Base-by-base conservation (phyloP, 805 yeast genomes). In the Ogataea degrootiae region DNA sequence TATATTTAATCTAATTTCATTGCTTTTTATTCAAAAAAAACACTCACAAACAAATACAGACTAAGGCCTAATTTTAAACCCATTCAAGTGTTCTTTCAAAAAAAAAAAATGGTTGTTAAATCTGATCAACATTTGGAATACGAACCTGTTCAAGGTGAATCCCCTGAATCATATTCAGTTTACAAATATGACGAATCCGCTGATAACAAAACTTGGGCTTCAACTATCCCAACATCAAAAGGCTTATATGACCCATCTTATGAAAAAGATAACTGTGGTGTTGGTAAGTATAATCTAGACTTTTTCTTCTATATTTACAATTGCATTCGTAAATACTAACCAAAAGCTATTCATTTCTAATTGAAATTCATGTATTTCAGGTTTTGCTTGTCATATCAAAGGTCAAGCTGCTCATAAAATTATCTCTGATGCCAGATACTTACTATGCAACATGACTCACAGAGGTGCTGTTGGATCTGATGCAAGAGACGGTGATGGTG, bases 201-300 rank as follows among this genome's bases (percentile, higher is more conserved):
- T 33, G 83, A 78, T 56, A 88, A 90, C 75, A 80, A 73, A 57
- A 85, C 96, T 4, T 92, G 98, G 98, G 97, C 97, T 22, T 80
- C 85, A 42, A 77, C 94, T 9, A 75, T 92, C 54, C 98, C 98
- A 42, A 77, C 79, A 40, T 82, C 82, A 56, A 85, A 90, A 69
- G 98, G 96, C 35, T 81, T 92, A 45, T 92, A 92, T 69, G 88
- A 94, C 67, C 99, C 98, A 11, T 94, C 87, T 48, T 80, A 75
- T 59, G 99, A 92, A 67, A 88, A 89, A 62, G 99, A 92, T 63
- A 97, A 97, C 42, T 92, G 99, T 77, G 99, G 99, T 73, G 98
- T 94, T 43, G 99, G 59, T 54, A 53, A 43, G 57, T 54, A 43
- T 5, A n/a, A 37, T 11, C 15, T 34, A 5, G 17, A 34, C 36